Evolutionary conservation across 1,284 basidiomycete genomes (phyloP), one percentile per base, ranked within the genome.

Genomic region (Chalciporus sp.): DNA sequence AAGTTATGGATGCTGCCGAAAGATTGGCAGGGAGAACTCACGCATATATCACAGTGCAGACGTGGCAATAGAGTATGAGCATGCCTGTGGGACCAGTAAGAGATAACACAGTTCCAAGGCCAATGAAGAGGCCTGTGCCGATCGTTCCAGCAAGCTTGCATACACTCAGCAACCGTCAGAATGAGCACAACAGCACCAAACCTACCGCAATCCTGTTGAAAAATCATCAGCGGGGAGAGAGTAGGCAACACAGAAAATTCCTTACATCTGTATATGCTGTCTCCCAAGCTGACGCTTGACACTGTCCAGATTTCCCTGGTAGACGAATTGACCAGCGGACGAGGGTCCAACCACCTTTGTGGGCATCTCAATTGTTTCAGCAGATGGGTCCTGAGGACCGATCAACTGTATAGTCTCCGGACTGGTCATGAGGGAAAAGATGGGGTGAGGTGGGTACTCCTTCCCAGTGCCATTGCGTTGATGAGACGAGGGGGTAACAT

Each of bases 41-140:
- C 74, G 84, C 74, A 67, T 86, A 88, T 14, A 83, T 80, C 28
- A 85, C 81, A 2, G 82, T 80, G 31, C 81, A 84, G 29, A 87
- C 82, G 51, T 87, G 71, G 0, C 68, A 67, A 61, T 86, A 88
- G 9, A 82, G 84, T 43, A 88, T 73, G 53, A 86, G 74, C 33
- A 84, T 83, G 53, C 81, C 87, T 42, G 80, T 69, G 42, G 82
- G 87, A 14, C 87, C 86, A 51, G 82, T 81, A 12, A 64, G 69
- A 12, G 68, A 62, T 14, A 88, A 74, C 4, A 85, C 78, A 50
- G 78, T 74, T 19, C 92, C 92, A 12, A 88, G 86, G 58, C 90
- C 90, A 41, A 94, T 77, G 76, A 95, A 94, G 19, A 92, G 77
- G 66, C 90, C 90, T 1, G 89, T 92, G 42, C 87, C 87, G 56